Conservation (phyloP, 2,329 filamentous ascomycete species). For the Phyllosticta paracitricarpa region DNA sequence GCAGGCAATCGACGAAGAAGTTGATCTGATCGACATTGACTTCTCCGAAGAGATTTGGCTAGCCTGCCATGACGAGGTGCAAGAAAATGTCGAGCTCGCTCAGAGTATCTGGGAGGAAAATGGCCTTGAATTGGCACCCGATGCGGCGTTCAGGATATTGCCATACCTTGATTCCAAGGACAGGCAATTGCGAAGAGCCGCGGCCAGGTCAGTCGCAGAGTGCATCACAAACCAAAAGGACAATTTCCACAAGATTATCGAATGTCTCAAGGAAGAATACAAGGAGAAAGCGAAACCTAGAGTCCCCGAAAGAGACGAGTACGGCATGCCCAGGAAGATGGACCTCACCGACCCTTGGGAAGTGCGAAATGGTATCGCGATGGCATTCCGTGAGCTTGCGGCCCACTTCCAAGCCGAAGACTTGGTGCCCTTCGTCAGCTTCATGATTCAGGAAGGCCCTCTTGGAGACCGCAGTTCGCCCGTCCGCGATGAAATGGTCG, state of each 20-base stretch:
- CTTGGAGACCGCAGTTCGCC: conserved; percentile 69
- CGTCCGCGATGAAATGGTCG: conserved; percentile 84
- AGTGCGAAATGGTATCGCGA: conserved; percentile 75
- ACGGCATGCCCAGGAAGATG: conserved; percentile 86
- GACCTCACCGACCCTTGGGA: conserved; percentile 89
- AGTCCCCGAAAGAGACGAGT: conserved; percentile 77
- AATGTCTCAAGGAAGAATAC: conserved; percentile 61
- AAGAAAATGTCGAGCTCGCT: conserved; percentile 76
- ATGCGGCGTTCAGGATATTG: conserved; percentile 58
- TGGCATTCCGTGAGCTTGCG: conserved; percentile 76
- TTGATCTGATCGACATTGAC: conserved; percentile 78
- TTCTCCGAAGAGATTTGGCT: conserved; percentile 92
- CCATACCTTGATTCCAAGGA: conserved; percentile 75
- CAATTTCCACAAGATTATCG: conserved; percentile 53
- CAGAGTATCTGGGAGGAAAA: conserved; percentile 94
- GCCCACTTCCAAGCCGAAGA: conserved; percentile 56
- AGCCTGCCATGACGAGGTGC: conserved; percentile 79
- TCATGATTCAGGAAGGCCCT: conserved; percentile 76
- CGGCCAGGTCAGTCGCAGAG: conserved; percentile 71
- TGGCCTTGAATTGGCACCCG: conserved; percentile 57
- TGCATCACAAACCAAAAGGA: conserved; percentile 52
- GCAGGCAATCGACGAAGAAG: conserved; percentile 81
- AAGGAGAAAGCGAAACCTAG: conserved; percentile 70
- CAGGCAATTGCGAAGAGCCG: conserved; percentile 69
- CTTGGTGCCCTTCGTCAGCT: conserved; percentile 69